Evolutionary conservation across 2,329 filamentous ascomycete genomes (phyloP).

Genomic region (Zymoseptoria ardabiliae): DNA sequence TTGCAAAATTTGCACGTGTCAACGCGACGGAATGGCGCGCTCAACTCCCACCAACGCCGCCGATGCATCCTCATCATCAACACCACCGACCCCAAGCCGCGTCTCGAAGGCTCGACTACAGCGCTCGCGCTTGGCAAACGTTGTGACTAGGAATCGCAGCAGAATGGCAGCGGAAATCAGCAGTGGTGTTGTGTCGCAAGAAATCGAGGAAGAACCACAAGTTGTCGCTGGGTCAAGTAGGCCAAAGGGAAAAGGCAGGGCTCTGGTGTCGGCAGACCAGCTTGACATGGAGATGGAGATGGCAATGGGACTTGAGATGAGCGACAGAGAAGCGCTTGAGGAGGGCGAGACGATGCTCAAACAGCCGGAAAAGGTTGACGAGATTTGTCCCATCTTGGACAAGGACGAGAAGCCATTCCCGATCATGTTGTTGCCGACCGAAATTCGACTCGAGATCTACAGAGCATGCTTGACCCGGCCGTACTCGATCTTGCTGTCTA

Average conservation of each 20-base stretch:
- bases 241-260: conserved; percentile 11
- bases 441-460: conserved; percentile 41
- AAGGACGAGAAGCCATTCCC: conserved; percentile 26
- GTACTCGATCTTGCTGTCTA: conserved; percentile 27
- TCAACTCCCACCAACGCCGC: background rate
- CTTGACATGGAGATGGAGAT: background rate
- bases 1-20: background rate
- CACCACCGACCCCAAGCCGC: conserved; percentile 4
- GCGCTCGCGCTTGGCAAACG: background rate
- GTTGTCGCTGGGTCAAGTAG: conserved; percentile 5
- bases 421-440: conserved; percentile 39
- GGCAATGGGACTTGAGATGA: background rate
- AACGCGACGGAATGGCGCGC: conserved; percentile 7
- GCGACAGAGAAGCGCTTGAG: conserved; percentile 1
- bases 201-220: conserved; percentile 10
- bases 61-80: conserved; percentile 1
- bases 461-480: conserved; percentile 30
- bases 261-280: background rate
- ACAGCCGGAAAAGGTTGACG: background rate
- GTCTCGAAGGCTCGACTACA: conserved; percentile 12
- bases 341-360: conserved; percentile 1
- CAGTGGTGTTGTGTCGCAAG: conserved; percentile 9
- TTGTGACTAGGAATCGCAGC: conserved; percentile 11
- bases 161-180: conserved; percentile 13
- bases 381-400: conserved; percentile 16